phyloP scores from a whole-genome alignment of 2,329 filamentous ascomycete species.

The Fusarium lyarnte region DNA sequence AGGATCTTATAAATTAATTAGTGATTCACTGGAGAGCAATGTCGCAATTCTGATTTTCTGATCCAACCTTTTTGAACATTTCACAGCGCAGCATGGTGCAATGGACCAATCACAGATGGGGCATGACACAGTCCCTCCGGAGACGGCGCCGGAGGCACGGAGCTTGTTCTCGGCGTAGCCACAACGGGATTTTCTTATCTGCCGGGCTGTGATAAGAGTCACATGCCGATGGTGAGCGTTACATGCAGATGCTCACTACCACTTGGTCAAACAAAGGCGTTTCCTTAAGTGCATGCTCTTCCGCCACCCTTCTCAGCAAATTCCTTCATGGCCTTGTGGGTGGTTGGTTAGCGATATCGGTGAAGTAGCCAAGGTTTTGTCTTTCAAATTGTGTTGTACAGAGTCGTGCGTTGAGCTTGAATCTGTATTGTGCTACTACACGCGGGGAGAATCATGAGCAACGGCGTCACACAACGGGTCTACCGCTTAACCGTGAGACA shows the following conservation, averaged over 20 bases:
- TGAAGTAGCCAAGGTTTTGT: not conserved
- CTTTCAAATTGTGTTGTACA: not conserved
- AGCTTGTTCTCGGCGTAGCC: not conserved
- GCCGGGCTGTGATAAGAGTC: not conserved
- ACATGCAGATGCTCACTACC: not conserved
- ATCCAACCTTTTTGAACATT: not conserved
- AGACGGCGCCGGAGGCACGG: not conserved
- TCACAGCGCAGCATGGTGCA: not conserved
- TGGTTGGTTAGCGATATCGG: not conserved
- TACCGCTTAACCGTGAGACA: not conserved
- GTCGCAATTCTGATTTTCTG: not conserved
- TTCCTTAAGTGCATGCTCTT: not conserved
- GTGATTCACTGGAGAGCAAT: not conserved
- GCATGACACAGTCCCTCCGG: conserved; percentile 37
- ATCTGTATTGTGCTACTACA: not conserved
- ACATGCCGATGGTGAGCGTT: not conserved
- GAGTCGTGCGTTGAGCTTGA: not conserved
- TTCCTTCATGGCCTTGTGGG: too few relatives aligned
- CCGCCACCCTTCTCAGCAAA: not conserved
- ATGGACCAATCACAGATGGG: conserved; percentile 32
- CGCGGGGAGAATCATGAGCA: not conserved
- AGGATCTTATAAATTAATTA: not conserved
- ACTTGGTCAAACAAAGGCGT: not conserved
- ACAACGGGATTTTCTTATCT: not conserved
- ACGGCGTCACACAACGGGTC: not conserved